A percentile compares a stretch with the other conserved stretches of the same genome.
These are phyloP conservation scores for Fusarium protoensiforme DNA, from an alignment of 2,329 filamentous ascomycete genomes.

Conservation along the genomic window DNA sequence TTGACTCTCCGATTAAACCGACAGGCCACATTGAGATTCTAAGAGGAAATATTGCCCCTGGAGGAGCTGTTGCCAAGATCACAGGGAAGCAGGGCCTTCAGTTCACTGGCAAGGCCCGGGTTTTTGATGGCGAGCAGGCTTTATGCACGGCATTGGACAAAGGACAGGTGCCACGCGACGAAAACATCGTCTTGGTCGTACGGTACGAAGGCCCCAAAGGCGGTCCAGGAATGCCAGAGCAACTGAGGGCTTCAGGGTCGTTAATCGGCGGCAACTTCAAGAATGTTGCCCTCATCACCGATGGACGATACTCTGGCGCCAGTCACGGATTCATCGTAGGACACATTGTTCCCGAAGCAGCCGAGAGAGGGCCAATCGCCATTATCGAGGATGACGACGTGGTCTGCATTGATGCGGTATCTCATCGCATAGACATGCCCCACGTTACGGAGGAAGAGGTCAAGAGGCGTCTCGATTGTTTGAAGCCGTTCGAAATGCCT, in stretches of 20 bases:
- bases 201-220: slow-evolving; percentile 93
- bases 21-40: slow-evolving; percentile 90
- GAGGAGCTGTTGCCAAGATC: slow-evolving; percentile 92
- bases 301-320: slow-evolving; percentile 68
- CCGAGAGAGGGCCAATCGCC: slow-evolving; percentile 86
- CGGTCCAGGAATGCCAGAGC: slow-evolving; percentile 94
- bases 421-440: neutral
- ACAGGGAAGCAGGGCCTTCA: slow-evolving; percentile 89
- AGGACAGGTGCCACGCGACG: slow-evolving; percentile 60
- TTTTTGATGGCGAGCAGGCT: slow-evolving; percentile 86
- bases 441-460: neutral
- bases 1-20: slow-evolving; percentile 77
- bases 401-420: slow-evolving; percentile 80
- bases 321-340: slow-evolving; percentile 93
- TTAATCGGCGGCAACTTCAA: slow-evolving; percentile 90
- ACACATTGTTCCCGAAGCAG: slow-evolving; percentile 89
- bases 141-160: slow-evolving; percentile 81
- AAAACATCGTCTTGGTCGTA: slow-evolving; percentile 85
- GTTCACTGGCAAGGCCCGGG: slow-evolving; percentile 82
- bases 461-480: neutral
- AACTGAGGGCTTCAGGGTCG: slow-evolving; percentile 84
- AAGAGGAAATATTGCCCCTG: slow-evolving; percentile 85
- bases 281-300: slow-evolving; percentile 87
- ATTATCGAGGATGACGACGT: slow-evolving; percentile 81
- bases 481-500: neutral